A percentile compares a stretch with the other conserved stretches of the same genome.
Evolutionary conservation across 2,329 filamentous ascomycete genomes (phyloP).

Genomic region (Paradendryphiella salina): DNA sequence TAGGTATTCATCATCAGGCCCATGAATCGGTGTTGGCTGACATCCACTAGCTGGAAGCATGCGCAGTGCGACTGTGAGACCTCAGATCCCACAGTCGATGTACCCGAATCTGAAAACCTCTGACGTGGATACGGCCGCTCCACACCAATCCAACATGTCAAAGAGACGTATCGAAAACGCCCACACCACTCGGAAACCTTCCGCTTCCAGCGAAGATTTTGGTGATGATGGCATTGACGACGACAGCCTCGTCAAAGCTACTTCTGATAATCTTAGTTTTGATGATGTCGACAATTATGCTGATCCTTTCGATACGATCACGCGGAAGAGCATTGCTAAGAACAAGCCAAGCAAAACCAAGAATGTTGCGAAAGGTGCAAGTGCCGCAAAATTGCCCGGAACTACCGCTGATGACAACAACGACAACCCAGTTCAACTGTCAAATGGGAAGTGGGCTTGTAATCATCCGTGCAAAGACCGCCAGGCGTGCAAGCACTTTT

Average conservation of each 20-base stretch:
- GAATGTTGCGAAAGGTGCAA: not conserved
- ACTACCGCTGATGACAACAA: slow-evolving; percentile 13
- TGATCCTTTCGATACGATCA: slow-evolving; percentile 27
- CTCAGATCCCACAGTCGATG: slow-evolving; percentile 51
- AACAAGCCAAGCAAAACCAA: slow-evolving; percentile 18
- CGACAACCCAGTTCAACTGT: slow-evolving; percentile 56
- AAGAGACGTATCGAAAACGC: slow-evolving; percentile 30
- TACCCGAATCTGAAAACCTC: slow-evolving; percentile 46
- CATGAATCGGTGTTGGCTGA: slow-evolving; percentile 6
- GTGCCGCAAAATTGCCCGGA: not conserved
- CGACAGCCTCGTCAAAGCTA: slow-evolving; percentile 54
- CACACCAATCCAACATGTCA: slow-evolving; percentile 36
- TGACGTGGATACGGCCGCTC: slow-evolving; percentile 20
- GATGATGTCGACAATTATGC: slow-evolving; percentile 58
- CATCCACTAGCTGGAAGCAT: slow-evolving; percentile 57
- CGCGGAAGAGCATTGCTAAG: slow-evolving; percentile 26
- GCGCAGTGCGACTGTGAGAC: slow-evolving; percentile 57
- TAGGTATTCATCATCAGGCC: slow-evolving; percentile 56
- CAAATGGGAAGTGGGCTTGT: slow-evolving; percentile 74
- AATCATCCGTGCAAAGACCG: slow-evolving; percentile 71
- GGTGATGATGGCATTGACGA: slow-evolving; percentile 59
- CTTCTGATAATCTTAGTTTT: slow-evolving; percentile 49
- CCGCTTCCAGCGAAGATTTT: slow-evolving; percentile 52
- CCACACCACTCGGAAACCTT: slow-evolving; percentile 10
- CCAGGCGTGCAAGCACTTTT: slow-evolving; percentile 68